Base-by-base conservation (phyloP, 164 flowering plant genomes). In the Pachysandra terminalis region DNA sequence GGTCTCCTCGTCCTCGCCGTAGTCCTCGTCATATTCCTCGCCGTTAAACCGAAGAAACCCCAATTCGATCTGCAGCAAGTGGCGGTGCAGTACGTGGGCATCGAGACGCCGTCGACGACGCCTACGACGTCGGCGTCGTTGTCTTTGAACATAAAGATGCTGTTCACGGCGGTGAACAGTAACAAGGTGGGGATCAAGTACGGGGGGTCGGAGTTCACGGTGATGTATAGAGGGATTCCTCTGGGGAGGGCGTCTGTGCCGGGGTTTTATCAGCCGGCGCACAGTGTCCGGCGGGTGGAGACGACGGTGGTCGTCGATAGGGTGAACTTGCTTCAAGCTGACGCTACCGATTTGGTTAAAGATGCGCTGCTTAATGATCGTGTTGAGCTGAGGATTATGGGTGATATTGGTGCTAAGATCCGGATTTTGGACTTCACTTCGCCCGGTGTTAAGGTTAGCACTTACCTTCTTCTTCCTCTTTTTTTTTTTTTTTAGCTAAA, bases 161-260 rank as follows among this genome's bases (percentile, higher is more conserved):
- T 85, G 13, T 96, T 96, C 82, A 82, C 93, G n/a, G 98, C 99
- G 13, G 83, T 60, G 5, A 96, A 96, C 70, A 91, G 89, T 19
- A 96, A 96, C 75, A 90, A 87, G 78, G 99, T 96, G 0, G 99
- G 96, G 70, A 90, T 96, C 81, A 85, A 87, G 84, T 96, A 96
- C 85, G 90, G 89, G 14, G 89, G 85, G 70, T 86, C 97, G 4
- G 65, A 77, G 71, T 90, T 96, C 76, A 85, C 87, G 7, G 87
- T 96, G 40, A 93, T 96, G 96, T 93, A 96, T 79, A 69, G 80
- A 7, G 99, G 99, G 28, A 89, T 93, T 1, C 99, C 99, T 0
- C 72, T 96, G 23, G 98, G 99, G 25, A 65, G 79, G 21, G 99
- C 95, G 23, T 57, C 77, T 0, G 88, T 93, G 10, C 90, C 91